Evolutionary conservation across 1,139 yeast genomes (phyloP).

Genomic region (Blastobotrys serpentis): DNA sequence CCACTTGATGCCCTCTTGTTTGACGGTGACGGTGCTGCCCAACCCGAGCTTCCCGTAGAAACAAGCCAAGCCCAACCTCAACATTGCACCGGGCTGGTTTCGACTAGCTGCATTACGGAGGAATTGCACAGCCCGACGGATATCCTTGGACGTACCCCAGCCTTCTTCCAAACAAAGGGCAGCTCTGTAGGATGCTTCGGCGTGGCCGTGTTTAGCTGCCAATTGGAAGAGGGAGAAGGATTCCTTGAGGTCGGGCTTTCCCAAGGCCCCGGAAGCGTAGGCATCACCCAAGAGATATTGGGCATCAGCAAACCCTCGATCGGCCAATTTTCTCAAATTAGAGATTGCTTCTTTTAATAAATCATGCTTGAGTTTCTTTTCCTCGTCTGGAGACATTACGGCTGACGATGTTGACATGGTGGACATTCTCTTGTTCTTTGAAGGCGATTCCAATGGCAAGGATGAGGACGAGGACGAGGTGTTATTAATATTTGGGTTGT

Average conservation of each 20-base stretch:
- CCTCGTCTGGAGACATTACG: conserved; percentile 28
- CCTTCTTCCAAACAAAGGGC: conserved; percentile 93
- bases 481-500: neutral
- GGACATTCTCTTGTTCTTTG: conserved; percentile 9
- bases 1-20: conserved; percentile 92
- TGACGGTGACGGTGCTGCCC: conserved; percentile 61
- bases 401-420: conserved; percentile 13
- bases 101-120: conserved; percentile 84
- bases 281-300: conserved; percentile 90
- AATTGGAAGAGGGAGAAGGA: conserved; percentile 75
- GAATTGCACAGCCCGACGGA: conserved; percentile 81
- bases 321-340: conserved; percentile 69
- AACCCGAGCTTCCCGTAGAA: conserved; percentile 85
- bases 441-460: conserved; percentile 11
- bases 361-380: conserved; percentile 44
- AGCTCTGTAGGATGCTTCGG: conserved; percentile 87
- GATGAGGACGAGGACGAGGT: conserved; percentile 9
- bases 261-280: conserved; percentile 80
- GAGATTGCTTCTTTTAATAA: conserved; percentile 69
- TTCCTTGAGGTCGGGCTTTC: conserved; percentile 75
- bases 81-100: conserved; percentile 95
- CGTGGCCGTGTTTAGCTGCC: conserved; percentile 92
- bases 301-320: conserved; percentile 83
- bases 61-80: conserved; percentile 81
- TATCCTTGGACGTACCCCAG: conserved; percentile 85